A percentile compares a stretch with the other conserved stretches of the same genome.
Conservation (phyloP, 148 eudicot genomes). For the Nepenthes gracilis region DNA sequence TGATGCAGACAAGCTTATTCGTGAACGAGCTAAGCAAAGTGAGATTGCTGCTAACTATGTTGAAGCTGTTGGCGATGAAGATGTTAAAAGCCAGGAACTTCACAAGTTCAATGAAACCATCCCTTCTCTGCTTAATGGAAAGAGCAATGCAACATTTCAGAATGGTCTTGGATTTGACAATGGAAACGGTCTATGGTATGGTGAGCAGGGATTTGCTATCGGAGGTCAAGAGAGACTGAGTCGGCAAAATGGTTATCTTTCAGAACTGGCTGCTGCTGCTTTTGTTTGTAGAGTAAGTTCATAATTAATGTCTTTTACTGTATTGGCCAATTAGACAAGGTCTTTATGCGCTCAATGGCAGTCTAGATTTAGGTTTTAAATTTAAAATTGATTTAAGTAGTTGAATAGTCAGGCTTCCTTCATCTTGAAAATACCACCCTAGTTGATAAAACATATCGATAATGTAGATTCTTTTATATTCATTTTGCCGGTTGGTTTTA, state of each 20-base stretch:
- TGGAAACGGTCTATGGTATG: slow-evolving; percentile 69
- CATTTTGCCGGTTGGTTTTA: no score
- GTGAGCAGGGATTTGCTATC: slow-evolving; percentile 95
- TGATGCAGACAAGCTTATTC: slow-evolving; percentile 83
- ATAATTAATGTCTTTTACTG: background rate
- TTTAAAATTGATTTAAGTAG: no score
- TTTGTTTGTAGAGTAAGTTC: slow-evolving; percentile 92
- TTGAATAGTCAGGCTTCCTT: no score
- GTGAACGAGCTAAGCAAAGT: slow-evolving; percentile 86
- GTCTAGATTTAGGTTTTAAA: no score
- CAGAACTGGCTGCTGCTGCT: slow-evolving; percentile 98
- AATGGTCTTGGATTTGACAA: slow-evolving; percentile 96
- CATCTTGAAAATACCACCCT: no score
- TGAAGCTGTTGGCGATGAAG: slow-evolving; percentile 71
- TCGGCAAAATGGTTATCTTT: slow-evolving; percentile 68
- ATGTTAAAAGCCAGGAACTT: slow-evolving; percentile 25
- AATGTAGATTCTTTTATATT: no score
- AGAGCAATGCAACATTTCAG: slow-evolving; percentile 51
- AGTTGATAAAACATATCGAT: no score
- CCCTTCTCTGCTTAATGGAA: slow-evolving; percentile 29
- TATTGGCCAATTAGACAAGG: no score
- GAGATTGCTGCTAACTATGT: slow-evolving; percentile 95
- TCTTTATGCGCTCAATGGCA: no score
- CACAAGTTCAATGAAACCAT: slow-evolving; percentile 26
- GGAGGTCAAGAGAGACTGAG: slow-evolving; percentile 90